Evolutionary conservation across 2,329 filamentous ascomycete species (phyloP).

Genomic region (Botrytis aclada): DNA sequence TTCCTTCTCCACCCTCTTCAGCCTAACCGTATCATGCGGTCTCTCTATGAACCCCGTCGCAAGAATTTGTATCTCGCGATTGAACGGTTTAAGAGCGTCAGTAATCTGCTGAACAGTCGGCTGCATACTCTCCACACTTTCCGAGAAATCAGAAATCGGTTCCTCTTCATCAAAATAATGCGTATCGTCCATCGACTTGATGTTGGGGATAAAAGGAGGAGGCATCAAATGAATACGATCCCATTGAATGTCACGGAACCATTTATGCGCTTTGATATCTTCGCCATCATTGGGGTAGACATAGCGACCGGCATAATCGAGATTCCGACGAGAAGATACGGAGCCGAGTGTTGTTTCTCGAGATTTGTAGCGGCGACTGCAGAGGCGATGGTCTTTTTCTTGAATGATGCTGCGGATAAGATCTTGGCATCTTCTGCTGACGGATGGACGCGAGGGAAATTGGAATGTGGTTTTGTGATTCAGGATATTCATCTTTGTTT

Average conservation of each 20-base stretch:
- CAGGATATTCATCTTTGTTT: slow-evolving; percentile 83
- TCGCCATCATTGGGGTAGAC: slow-evolving; percentile 82
- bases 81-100: slow-evolving; percentile 36
- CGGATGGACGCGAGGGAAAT: slow-evolving; percentile 64
- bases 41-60: slow-evolving; percentile 35
- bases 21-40: slow-evolving; percentile 34
- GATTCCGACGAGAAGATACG: slow-evolving; percentile 22
- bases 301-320: slow-evolving; percentile 52
- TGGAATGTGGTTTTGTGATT: slow-evolving; percentile 66
- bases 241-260: slow-evolving; percentile 81
- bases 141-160: slow-evolving; percentile 62
- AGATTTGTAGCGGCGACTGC: slow-evolving; percentile 68
- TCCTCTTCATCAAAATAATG: slow-evolving; percentile 89
- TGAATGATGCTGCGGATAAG: slow-evolving; percentile 70
- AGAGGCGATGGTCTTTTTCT: slow-evolving; percentile 73
- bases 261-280: slow-evolving; percentile 85
- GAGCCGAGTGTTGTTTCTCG: slow-evolving; percentile 50
- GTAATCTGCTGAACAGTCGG: slow-evolving; percentile 32
- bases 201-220: slow-evolving; percentile 77
- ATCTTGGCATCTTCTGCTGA: slow-evolving; percentile 71
- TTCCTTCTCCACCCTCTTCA: slow-evolving; percentile 37
- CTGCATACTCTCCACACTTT: slow-evolving; percentile 38
- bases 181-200: slow-evolving; percentile 67
- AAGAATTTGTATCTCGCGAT: slow-evolving; percentile 37
- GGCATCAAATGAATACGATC: slow-evolving; percentile 64